Evolutionary conservation across 2,329 filamentous ascomycete species (phyloP), one percentile per base, ranked within the genome.

Genomic region (Neophaeococcomyces aloes): DNA sequence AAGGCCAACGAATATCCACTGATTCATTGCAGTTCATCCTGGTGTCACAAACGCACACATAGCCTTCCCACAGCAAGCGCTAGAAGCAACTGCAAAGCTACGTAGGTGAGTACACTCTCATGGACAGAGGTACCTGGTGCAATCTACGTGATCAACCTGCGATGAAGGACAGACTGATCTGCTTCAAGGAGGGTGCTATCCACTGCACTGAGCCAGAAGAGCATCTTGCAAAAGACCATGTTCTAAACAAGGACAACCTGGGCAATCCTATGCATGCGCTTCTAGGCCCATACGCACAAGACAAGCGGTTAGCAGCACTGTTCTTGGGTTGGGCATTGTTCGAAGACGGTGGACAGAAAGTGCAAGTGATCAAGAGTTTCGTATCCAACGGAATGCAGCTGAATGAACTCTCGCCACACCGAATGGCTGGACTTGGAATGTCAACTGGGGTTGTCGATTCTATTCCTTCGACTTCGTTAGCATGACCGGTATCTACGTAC

Each of bases 101-200:
- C n/a, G n/a, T n/a, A 2, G 52, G 64, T 0, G 67, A 71, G 46
- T 71, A 72, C 48, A 71, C 67, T 0, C 56, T 72, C 38, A 70
- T 66, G 1, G 68, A 72, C 44, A 56, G 61, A 2, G 68, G 68
- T 1, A 71, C 69, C 0, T 66, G 62, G 23, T 53, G 70, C 2
- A 66, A 65, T 2, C 29, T 29, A n/a, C 17, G 14, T 4, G 51
- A 71, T 6, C 51, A 60, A 7, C 30, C 48, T 6, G 53, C 53
- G 1, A 46, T 69, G 7, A 53, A 57, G 3, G 59, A 63, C 29
- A 47, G 61, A 33, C 58, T 63, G 2, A 52, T 52, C 4, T 56
- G 69, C 37, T 67, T 63, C 29, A 31, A 46, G 31, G 38, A 36
- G 27, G 32, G 25, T n/a, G 30, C 11, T 15, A 41, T 34, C 13